A percentile compares a stretch with the other conserved stretches of the same genome.
These are phyloP conservation scores for Casuarina cunninghamiana DNA, from an alignment of 306 rosid genomes.

Conservation along the genomic window DNA sequence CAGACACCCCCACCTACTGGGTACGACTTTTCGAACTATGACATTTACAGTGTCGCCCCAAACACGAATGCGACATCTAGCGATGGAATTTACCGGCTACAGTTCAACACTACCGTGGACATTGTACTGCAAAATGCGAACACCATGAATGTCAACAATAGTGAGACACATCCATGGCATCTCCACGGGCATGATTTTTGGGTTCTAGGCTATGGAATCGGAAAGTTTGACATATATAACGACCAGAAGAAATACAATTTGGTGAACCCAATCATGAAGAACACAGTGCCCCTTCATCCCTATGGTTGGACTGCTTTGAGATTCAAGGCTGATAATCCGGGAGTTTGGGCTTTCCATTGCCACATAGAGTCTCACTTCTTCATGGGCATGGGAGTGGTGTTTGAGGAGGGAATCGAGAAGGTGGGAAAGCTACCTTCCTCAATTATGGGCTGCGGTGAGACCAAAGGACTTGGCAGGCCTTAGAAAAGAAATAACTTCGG, in stretches of 20 bases:
- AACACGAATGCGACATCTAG: slow-evolving; percentile 59
- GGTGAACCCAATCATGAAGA: slow-evolving; percentile 80
- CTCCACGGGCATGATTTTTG: slow-evolving; percentile 63
- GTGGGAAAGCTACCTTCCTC: slow-evolving; percentile 64
- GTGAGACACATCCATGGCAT: slow-evolving; percentile 70
- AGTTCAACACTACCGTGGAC: slow-evolving; percentile 51
- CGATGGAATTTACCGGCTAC: slow-evolving; percentile 39
- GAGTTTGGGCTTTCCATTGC: slow-evolving; percentile 91
- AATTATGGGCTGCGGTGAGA: slow-evolving; percentile 79
- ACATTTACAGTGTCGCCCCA: slow-evolving; percentile 33
- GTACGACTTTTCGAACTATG: slow-evolving; percentile 49
- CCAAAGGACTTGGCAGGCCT: slow-evolving; percentile 38
- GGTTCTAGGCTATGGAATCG: slow-evolving; percentile 52
- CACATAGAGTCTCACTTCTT: slow-evolving; percentile 83
- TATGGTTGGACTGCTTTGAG: slow-evolving; percentile 91
- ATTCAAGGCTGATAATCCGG: slow-evolving; percentile 74
- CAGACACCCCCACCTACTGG: slow-evolving; percentile 61
- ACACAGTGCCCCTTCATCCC: slow-evolving; percentile 70
- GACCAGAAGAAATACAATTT: slow-evolving; percentile 63
- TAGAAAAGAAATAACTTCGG: background rate
- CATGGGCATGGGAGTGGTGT: slow-evolving; percentile 91
- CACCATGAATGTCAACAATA: slow-evolving; percentile 29
- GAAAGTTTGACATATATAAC: slow-evolving; percentile 43
- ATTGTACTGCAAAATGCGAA: slow-evolving; percentile 55
- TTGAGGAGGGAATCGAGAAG: slow-evolving; percentile 74